Conservation (phyloP, 2,329 filamentous ascomycete genomes). For the Onygenales sp. region DNA sequence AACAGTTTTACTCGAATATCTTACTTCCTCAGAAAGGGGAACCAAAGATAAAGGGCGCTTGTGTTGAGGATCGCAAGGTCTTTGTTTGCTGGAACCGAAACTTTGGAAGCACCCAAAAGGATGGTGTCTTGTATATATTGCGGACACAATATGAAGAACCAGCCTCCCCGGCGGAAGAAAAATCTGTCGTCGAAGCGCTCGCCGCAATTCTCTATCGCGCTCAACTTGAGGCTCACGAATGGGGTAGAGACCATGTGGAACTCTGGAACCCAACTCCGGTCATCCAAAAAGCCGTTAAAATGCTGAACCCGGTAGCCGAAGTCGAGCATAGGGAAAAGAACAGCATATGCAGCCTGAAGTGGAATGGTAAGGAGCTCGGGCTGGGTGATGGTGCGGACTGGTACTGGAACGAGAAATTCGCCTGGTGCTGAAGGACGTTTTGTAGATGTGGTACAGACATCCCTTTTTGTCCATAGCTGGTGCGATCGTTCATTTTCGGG, state of each 20-base stretch:
- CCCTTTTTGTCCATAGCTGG: not conserved
- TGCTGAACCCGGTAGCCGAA: slow-evolving; percentile 27
- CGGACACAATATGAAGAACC: slow-evolving; percentile 34
- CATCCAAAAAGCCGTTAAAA: slow-evolving; percentile 34
- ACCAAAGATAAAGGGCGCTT: slow-evolving; percentile 60
- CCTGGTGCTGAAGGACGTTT: slow-evolving; percentile 33
- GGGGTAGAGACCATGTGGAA: slow-evolving; percentile 61
- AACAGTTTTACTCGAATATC: slow-evolving; percentile 64
- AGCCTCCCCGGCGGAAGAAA: slow-evolving; percentile 31
- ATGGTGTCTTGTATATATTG: slow-evolving; percentile 34
- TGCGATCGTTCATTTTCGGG: no score
- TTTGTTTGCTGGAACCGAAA: slow-evolving; percentile 34
- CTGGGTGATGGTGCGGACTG: slow-evolving; percentile 34
- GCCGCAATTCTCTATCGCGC: slow-evolving; percentile 57
- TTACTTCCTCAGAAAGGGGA: slow-evolving; percentile 43
- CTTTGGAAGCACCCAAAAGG: slow-evolving; percentile 26
- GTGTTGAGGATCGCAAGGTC: slow-evolving; percentile 40
- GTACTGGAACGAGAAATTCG: slow-evolving; percentile 41
- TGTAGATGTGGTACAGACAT: not conserved
- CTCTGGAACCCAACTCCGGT: slow-evolving; percentile 71
- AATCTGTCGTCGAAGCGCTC: slow-evolving; percentile 46
- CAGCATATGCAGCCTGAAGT: slow-evolving; percentile 38
- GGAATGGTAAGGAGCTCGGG: slow-evolving; percentile 32
- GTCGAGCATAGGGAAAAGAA: slow-evolving; percentile 37
- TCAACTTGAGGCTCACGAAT: slow-evolving; percentile 59